These are phyloP conservation scores for Davidsoniella eucalypti DNA, from an alignment of 2,329 filamentous ascomycete genomes.

Conservation along the genomic window DNA sequence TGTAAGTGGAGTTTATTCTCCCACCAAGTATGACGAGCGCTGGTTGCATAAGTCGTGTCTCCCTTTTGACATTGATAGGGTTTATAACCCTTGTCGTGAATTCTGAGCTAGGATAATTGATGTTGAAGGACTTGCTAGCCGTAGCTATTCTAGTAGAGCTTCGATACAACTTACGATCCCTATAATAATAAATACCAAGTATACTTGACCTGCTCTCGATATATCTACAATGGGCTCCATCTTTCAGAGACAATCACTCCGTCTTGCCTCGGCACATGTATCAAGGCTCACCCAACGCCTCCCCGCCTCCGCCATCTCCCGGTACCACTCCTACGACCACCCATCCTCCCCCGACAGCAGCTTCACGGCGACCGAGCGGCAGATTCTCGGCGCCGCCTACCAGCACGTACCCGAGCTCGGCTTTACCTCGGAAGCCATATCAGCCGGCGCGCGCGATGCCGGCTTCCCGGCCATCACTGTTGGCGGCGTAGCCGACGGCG, in stretches of 20 bases:
- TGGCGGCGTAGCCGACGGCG: constrained; percentile 62
- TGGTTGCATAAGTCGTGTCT: no score
- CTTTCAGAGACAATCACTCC: background rate
- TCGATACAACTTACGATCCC: no score
- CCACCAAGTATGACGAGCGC: no score
- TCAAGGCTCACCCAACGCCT: background rate
- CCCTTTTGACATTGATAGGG: no score
- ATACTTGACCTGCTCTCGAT: background rate
- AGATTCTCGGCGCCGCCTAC: constrained; percentile 70
- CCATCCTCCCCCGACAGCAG: constrained; percentile 37
- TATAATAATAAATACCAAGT: background rate
- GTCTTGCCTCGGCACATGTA: background rate
- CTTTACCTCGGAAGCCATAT: constrained; percentile 60
- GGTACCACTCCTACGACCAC: constrained; percentile 63
- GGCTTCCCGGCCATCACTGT: constrained; percentile 78
- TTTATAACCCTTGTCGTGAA: no score
- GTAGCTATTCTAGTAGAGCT: no score
- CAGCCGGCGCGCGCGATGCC: constrained; percentile 63
- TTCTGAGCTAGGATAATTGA: no score
- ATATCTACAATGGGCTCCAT: background rate
- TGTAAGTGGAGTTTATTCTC: no score
- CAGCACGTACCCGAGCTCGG: constrained; percentile 63
- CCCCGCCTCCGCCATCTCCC: background rate
- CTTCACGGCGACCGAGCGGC: constrained; percentile 52
- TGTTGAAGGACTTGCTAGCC: no score